Evolutionary conservation across 2,329 filamentous ascomycete species (phyloP), one percentile per base, ranked within the genome.

Genomic region (Aschersonia sp.): DNA sequence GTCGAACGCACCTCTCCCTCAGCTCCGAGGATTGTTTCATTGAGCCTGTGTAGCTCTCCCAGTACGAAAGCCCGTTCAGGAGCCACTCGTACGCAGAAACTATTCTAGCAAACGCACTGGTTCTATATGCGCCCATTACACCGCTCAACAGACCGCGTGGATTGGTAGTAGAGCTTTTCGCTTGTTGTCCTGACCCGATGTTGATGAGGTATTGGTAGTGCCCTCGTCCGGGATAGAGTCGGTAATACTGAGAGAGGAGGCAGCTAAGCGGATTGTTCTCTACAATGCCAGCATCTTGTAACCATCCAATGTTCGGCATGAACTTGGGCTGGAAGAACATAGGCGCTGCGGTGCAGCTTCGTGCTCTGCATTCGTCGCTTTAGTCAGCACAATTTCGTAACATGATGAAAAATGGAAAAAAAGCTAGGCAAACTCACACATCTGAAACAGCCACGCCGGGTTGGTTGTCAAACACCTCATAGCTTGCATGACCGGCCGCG

Each of bases 221-320:
- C 22, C 10, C 14, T 12, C 35, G 35, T 31, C 30, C 42, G 31
- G 42, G 39, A 44, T 31, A 47, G 40, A 47, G 46, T 32, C 31
- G 40, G 37, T 44, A 44, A 31, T 29, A 43, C 30, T 43, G 42
- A 11, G 42, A 43, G 42, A 43, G 42, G 30, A 43, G 42, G 14
- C 11, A 30, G 29, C 29, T 29, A 30, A 47, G 12, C 11, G 47
- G 42, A 35, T 48, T 44, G 22, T 48, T 48, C 33, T 45, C 42
- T 14, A 48, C 32, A 35, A 44, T 37, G 43, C 47, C 47, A 30
- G 42, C 47, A 33, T 48, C 47, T 31, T 48, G 47, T n/a, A 48
- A 42, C 47, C 14, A 45, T 5, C 47, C 47, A 29, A 48, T 30
- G 32, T 43, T 37, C 31, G 43, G 22, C n/a, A 48, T 42, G 33